Percentiles rank a stretch among this genome's conserved stretches.
These are phyloP conservation scores for Periconia macrospinosa DNA, from an alignment of 2,329 filamentous ascomycete species.

Conservation along the genomic window DNA sequence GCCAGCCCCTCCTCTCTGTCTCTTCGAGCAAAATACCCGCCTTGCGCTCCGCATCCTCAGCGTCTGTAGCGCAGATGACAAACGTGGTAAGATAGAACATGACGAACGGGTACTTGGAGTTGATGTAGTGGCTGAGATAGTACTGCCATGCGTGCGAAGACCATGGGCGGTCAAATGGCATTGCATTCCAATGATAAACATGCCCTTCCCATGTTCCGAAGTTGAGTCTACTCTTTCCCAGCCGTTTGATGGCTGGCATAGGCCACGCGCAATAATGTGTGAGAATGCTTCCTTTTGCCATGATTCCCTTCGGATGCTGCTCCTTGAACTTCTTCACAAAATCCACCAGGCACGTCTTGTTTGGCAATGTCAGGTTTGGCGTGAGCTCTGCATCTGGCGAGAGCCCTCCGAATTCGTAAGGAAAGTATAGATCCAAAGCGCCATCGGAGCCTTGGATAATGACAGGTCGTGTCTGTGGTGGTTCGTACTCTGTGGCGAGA, in stretches of 20 bases:
- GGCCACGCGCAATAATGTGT: conserved; percentile 37
- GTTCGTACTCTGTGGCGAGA: conserved; percentile 16
- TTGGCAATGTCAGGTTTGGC: conserved; percentile 18
- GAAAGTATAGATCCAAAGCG: conserved; percentile 27
- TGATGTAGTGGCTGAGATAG: conserved; percentile 31
- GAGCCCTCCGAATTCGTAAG: conserved; percentile 19
- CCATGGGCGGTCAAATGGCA: conserved; percentile 35
- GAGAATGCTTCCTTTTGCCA: conserved; percentile 30
- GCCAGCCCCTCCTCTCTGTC: conserved; percentile 28
- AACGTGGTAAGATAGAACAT: conserved; percentile 32
- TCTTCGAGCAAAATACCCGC: conserved; percentile 16
- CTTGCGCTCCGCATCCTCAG: conserved; percentile 21
- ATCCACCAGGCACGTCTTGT: conserved; percentile 16
- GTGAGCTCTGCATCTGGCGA: conserved; percentile 11
- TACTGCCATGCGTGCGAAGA: conserved; percentile 35
- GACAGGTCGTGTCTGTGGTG: conserved; percentile 25
- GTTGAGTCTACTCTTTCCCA: conserved; percentile 20
- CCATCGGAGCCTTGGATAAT: conserved; percentile 27
- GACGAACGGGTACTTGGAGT: conserved; percentile 29
- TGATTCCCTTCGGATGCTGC: conserved; percentile 21
- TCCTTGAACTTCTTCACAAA: conserved; percentile 21
- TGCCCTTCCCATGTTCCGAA: conserved; percentile 34
- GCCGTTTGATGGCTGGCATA: conserved; percentile 27
- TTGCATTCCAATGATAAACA: conserved; percentile 33
- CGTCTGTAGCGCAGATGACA: conserved; percentile 24